A percentile compares a stretch with the other conserved stretches of the same genome.
Conservation (phyloP, 805 yeast genomes). For the Spathaspora passalidarum region DNA sequence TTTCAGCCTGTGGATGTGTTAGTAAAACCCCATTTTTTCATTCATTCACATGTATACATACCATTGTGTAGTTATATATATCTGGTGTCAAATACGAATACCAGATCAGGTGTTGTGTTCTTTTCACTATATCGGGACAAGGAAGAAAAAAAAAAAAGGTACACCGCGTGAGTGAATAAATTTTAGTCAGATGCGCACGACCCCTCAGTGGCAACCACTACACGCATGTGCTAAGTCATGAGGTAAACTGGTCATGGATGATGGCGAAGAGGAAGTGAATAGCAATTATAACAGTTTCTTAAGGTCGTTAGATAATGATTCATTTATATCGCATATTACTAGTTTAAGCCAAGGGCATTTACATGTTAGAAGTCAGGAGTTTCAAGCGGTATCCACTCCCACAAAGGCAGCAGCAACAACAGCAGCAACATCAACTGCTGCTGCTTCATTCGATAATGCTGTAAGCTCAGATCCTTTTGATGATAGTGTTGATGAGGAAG, state of each 20-base stretch:
- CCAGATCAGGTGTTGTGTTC: too few relatives aligned
- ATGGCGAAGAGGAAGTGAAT: not conserved
- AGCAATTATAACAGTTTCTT: slow-evolving; percentile 11
- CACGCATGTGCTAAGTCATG: too few relatives aligned
- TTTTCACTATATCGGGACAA: too few relatives aligned
- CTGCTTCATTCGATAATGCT: slow-evolving; percentile 4
- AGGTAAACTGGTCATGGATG: not conserved
- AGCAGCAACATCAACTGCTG: not conserved
- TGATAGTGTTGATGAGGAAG: slow-evolving; percentile 18
- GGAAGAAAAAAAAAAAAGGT: too few relatives aligned
- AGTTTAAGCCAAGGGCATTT: slow-evolving; percentile 12
- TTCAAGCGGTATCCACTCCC: slow-evolving; percentile 8
- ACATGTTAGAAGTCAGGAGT: not conserved
- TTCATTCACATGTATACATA: slow-evolving; percentile 3
- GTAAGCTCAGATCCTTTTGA: slow-evolving; percentile 21
- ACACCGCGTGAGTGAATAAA: too few relatives aligned
- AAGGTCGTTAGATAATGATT: slow-evolving; percentile 17
- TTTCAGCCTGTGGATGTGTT: slow-evolving; percentile 56
- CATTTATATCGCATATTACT: slow-evolving; percentile 16
- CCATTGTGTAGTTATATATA: slow-evolving; percentile 4
- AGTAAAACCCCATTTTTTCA: slow-evolving; percentile 10
- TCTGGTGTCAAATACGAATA: too few relatives aligned
- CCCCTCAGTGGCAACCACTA: too few relatives aligned
- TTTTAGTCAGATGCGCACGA: too few relatives aligned
- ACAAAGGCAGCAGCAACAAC: not conserved